Percentiles rank a stretch among this genome's conserved stretches.
Conservation (phyloP, 2,329 filamentous ascomycete species). For the Fusarium multiceps region DNA sequence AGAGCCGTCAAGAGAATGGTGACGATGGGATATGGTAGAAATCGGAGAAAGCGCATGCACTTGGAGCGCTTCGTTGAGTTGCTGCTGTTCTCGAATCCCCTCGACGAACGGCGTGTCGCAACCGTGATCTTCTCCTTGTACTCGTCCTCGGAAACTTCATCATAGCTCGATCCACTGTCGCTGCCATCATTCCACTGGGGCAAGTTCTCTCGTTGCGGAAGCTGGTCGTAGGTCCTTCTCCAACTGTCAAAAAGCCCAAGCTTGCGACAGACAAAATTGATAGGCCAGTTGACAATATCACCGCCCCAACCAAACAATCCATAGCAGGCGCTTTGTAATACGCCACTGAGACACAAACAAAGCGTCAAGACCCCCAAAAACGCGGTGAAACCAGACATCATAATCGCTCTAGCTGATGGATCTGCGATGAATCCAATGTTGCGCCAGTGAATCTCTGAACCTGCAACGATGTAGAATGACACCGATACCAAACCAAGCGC, state of each 20-base stretch:
- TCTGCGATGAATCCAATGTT: conserved; percentile 51
- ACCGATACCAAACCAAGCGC: conserved; percentile 44
- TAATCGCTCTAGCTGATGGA: conserved; percentile 47
- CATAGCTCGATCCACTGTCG: conserved; percentile 1
- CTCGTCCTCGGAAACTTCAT: conserved; percentile 3
- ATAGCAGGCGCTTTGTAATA: conserved; percentile 46
- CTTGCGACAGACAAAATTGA: conserved; percentile 26
- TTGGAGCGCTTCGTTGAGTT: conserved; percentile 2
- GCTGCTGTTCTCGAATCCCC: background rate
- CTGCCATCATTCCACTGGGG: conserved; percentile 5
- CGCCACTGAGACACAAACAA: conserved; percentile 36
- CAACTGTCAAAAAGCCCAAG: conserved; percentile 14
- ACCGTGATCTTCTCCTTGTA: conserved; percentile 28
- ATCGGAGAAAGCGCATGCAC: conserved; percentile 10
- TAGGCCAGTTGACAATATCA: conserved; percentile 47
- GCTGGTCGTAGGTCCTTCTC: conserved; percentile 11
- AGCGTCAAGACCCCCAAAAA: conserved; percentile 37
- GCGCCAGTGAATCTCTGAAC: conserved; percentile 52
- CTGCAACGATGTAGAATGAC: conserved; percentile 50
- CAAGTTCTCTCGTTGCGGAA: conserved; percentile 16
- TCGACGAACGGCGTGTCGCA: background rate
- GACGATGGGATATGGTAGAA: conserved; percentile 40
- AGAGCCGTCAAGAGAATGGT: conserved; percentile 44
- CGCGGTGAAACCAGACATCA: conserved; percentile 50
- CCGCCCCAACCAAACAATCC: conserved; percentile 44